Percentiles rank a stretch among this genome's conserved stretches.
Conservation (phyloP, 164 flowering plant genomes). For the Vitis rupestris region DNA sequence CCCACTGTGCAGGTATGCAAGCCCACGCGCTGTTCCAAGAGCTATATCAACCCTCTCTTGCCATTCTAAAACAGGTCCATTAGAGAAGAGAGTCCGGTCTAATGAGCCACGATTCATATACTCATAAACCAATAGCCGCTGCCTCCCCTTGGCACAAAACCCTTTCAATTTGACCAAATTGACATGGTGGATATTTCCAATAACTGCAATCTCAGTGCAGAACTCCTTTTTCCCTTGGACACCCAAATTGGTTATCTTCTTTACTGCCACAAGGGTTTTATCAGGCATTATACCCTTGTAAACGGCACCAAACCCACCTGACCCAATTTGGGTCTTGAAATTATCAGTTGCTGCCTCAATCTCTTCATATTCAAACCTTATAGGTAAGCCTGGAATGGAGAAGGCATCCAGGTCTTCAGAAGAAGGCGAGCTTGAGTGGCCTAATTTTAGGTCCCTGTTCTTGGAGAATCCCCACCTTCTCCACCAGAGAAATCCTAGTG, state of each 20-base stretch:
- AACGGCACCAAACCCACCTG: conserved; percentile 86
- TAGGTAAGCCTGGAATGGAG: conserved; percentile 79
- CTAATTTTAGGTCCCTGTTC: conserved; percentile 23
- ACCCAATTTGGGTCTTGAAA: conserved; percentile 62
- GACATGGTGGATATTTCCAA: conserved; percentile 81
- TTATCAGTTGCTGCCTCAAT: conserved; percentile 62
- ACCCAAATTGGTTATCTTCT: conserved; percentile 63
- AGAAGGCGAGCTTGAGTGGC: conserved; percentile 27
- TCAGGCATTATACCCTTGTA: conserved; percentile 72
- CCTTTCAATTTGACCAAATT: conserved; percentile 81
- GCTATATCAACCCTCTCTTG: conserved; percentile 84
- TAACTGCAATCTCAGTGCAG: conserved; percentile 79
- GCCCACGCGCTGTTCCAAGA: conserved; percentile 80
- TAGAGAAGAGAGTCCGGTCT: conserved; percentile 66
- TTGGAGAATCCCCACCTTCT: conserved; percentile 29
- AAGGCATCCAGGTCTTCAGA: conserved; percentile 52
- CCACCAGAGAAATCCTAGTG: conserved; percentile 43
- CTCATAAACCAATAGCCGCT: conserved; percentile 77
- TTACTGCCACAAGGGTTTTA: conserved; percentile 72
- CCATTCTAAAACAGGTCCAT: conserved; percentile 78
- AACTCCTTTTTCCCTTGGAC: conserved; percentile 79
- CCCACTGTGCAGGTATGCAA: conserved; percentile 81
- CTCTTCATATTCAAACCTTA: conserved; percentile 59
- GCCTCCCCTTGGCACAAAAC: conserved; percentile 69
- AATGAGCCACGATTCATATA: conserved; percentile 86